Evolutionary conservation across 139 green algal species (phyloP), one percentile per base, ranked within the genome.

Genomic region (Limnomonas spitsbergensis): DNA sequence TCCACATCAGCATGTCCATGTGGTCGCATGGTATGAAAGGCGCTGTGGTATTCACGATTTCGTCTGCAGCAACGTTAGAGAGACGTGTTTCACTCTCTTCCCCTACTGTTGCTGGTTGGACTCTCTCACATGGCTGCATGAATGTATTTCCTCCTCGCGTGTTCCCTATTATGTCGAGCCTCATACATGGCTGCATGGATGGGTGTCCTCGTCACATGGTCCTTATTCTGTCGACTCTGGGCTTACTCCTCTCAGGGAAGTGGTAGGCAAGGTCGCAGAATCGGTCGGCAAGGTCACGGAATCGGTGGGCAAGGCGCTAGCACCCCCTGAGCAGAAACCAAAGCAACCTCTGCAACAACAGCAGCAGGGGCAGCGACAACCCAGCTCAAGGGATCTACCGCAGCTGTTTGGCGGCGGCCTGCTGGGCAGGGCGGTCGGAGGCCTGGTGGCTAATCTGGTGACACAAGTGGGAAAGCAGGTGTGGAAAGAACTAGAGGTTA

Each of bases 201-300:
- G n/a, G n/a, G n/a, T n/a, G n/a, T n/a, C n/a, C n/a, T n/a, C n/a
- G n/a, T n/a, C n/a, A n/a, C n/a, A n/a, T n/a, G n/a, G n/a, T n/a
- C n/a, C n/a, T n/a, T n/a, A n/a, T n/a, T n/a, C n/a, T n/a, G n/a
- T n/a, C n/a, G n/a, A n/a, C n/a, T n/a, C n/a, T n/a, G n/a, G n/a
- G n/a, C n/a, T n/a, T n/a, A n/a, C n/a, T n/a, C n/a, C n/a, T n/a
- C n/a, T n/a, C n/a, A n/a, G n/a, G n/a, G n/a, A n/a, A n/a, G n/a
- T n/a, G n/a, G n/a, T n/a, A n/a, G n/a, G n/a, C n/a, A n/a, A n/a
- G n/a, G n/a, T n/a, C n/a, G n/a, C n/a, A n/a, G n/a, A n/a, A n/a
- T n/a, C n/a, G n/a, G n/a, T n/a, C n/a, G n/a, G 35, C 38, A 84
- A 84, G 35, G 39, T 84, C 3, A 84, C 79, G 67, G 75, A 84